Conservation (phyloP, 208 protist species). For the Giardia duodenalis region DNA sequence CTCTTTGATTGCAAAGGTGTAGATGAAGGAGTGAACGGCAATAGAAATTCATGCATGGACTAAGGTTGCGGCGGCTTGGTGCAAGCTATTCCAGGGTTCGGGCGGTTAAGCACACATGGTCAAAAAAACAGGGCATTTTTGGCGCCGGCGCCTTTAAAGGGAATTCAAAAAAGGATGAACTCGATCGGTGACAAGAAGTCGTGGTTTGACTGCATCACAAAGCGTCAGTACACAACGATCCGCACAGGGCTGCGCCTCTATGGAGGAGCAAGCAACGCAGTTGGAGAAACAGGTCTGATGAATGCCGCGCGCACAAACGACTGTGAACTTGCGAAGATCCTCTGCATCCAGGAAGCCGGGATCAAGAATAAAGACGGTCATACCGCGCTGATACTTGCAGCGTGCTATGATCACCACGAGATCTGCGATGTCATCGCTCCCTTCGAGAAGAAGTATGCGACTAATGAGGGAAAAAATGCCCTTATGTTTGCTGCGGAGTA, state of each 20-base stretch:
- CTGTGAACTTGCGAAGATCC: background rate
- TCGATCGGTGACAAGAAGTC: background rate
- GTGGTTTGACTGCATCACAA: background rate
- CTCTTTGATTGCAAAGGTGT: too few relatives aligned
- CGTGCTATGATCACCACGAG: background rate
- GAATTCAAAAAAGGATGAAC: background rate
- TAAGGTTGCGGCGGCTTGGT: too few relatives aligned
- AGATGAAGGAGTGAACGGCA: too few relatives aligned
- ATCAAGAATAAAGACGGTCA: background rate
- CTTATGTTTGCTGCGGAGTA: background rate
- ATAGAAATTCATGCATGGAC: too few relatives aligned
- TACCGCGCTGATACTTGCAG: background rate
- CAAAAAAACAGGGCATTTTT: background rate
- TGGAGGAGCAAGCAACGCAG: background rate
- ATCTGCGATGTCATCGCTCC: background rate
- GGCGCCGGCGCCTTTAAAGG: background rate
- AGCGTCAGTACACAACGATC: background rate
- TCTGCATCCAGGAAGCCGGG: slow-evolving; percentile 3
- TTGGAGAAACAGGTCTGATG: background rate
- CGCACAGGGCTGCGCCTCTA: background rate
- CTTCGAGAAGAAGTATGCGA: background rate
- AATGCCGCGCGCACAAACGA: background rate
- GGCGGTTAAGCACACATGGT: too few relatives aligned
- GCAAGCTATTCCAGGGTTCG: too few relatives aligned
- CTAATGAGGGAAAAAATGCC: background rate